Evolutionary conservation across 2,329 filamentous ascomycete species (phyloP).

Genomic region (Fusarium metavorans): DNA sequence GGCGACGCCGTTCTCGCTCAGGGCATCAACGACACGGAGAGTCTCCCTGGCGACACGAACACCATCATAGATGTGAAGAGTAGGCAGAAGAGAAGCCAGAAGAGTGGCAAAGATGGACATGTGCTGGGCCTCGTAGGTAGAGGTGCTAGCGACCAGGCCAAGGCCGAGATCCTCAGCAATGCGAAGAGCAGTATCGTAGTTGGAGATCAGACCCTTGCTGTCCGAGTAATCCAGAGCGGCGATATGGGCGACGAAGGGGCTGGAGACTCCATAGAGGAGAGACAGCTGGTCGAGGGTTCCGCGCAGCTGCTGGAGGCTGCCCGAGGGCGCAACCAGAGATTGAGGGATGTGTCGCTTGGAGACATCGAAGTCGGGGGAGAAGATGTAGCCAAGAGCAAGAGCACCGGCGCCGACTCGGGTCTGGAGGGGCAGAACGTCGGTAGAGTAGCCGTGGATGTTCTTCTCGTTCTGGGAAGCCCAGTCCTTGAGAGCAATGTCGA

Average conservation of each 20-base stretch:
- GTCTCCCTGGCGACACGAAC: constrained; percentile 86
- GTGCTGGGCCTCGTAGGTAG: constrained; percentile 92
- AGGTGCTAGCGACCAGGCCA: constrained; percentile 85
- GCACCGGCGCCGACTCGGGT: constrained; percentile 89
- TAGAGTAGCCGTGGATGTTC: constrained; percentile 86
- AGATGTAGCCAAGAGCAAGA: constrained; percentile 95
- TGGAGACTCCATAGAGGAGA: constrained; percentile 90
- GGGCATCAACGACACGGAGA: constrained; percentile 82
- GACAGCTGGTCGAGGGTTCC: constrained; percentile 91
- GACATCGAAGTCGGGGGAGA: constrained; percentile 95
- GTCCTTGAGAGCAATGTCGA: constrained; percentile 83
- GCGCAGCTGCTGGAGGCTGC: constrained; percentile 83
- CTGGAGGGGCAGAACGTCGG: constrained; percentile 83
- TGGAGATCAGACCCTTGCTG: constrained; percentile 79
- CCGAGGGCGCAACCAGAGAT: constrained; percentile 87
- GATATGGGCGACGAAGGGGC: constrained; percentile 92
- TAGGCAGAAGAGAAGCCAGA: constrained; percentile 82
- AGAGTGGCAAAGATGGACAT: constrained; percentile 92
- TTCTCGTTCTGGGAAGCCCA: constrained; percentile 78
- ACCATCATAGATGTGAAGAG: constrained; percentile 89
- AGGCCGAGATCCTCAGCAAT: constrained; percentile 91
- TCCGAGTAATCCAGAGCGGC: constrained; percentile 88
- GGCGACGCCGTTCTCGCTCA: constrained; percentile 78
- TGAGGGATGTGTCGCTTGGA: constrained; percentile 93
- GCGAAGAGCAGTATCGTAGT: constrained; percentile 85